Base-by-base conservation (phyloP, 805 yeast species). In the Candida suzukii region DNA sequence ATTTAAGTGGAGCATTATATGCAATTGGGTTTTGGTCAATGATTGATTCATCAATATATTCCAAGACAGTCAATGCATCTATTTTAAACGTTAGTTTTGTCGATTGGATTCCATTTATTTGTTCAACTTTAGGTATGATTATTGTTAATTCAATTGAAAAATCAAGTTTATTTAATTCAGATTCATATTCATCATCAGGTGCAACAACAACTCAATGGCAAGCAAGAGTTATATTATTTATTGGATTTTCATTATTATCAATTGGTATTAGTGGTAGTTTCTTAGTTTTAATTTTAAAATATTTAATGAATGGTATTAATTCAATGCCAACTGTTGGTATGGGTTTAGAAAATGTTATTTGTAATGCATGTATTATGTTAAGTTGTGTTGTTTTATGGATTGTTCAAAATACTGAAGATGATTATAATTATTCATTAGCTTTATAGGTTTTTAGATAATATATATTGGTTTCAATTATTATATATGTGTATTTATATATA, bases 391-490 rank as follows among this genome's bases (percentile, higher is more conserved):
- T 82, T 9, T 67, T 93, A 53, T 93, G 99, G 99, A 68, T 91
- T 41, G 88, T 96, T 19, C 98, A 91, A 60, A 93, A 88, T 60
- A 81, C 88, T 44, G 97, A 93, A 61, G 98, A 93, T 57, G 98
- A 91, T 62, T 91, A 90, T 64, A 84, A 95, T 47, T 91, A 93
- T 60, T 83, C 95, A 36, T 74, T 90, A 58, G 88, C 95, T 39
- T 44, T 62, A 28, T 62, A 40, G 50, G 21, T 35, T 9, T 6
- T 18, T 21, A 27, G 16, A 34, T 22, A n/a, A 9, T 21, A 12
- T 7, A 18, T 13, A 9, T 8, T 19, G 4, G 17, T 19, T 8
- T 17, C 6, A 11, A 32, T 14, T 10, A 32, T 10, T 19, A 21
- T 14, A n/a, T 34, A 34, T n/a, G 9, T 22, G 10, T 34, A 10